phyloP scores from a whole-genome alignment of 2,329 filamentous ascomycete genomes.

The Microcera coccophila region DNA sequence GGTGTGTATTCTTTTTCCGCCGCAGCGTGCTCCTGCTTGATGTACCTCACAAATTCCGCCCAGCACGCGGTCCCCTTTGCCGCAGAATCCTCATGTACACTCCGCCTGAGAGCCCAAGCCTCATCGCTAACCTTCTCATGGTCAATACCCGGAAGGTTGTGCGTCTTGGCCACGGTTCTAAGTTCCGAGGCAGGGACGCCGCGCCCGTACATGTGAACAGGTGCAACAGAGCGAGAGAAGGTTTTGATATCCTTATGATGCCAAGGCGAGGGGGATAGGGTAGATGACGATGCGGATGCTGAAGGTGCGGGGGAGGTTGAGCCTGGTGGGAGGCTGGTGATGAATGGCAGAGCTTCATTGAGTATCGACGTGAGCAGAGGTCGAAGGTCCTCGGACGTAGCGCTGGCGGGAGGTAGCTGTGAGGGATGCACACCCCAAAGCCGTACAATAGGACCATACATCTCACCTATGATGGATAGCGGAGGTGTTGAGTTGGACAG shows the following conservation, averaged over 20 bases:
- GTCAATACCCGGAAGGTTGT: constrained; percentile 26
- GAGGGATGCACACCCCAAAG: constrained; percentile 49
- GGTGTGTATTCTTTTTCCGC: constrained; percentile 41
- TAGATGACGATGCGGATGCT: constrained; percentile 12
- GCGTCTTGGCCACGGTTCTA: constrained; percentile 33
- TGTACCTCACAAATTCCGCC: constrained; percentile 57
- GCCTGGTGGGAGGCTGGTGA: constrained; percentile 49
- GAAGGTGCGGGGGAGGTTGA: constrained; percentile 19
- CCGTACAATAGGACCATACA: constrained; percentile 47
- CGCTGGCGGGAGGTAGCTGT: constrained; percentile 44
- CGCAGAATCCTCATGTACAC: constrained; percentile 54
- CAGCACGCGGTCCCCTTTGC: constrained; percentile 55
- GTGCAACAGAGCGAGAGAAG: constrained; percentile 46
- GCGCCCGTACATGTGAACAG: constrained; percentile 52
- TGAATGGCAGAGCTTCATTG: constrained; percentile 56
- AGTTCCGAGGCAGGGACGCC: constrained; percentile 45
- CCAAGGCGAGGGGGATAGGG: constrained; percentile 36
- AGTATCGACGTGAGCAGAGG: constrained; percentile 52
- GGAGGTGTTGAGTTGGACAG: background rate
- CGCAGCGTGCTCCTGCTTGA: constrained; percentile 49
- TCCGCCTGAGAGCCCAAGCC: constrained; percentile 62
- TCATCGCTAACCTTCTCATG: constrained; percentile 36
- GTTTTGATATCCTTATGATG: constrained; percentile 47
- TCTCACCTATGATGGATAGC: constrained; percentile 18
- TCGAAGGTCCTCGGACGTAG: constrained; percentile 41